A percentile compares a stretch with the other conserved stretches of the same genome.
Conservation (phyloP, 164 flowering plant genomes). For the Vitis cinerea region DNA sequence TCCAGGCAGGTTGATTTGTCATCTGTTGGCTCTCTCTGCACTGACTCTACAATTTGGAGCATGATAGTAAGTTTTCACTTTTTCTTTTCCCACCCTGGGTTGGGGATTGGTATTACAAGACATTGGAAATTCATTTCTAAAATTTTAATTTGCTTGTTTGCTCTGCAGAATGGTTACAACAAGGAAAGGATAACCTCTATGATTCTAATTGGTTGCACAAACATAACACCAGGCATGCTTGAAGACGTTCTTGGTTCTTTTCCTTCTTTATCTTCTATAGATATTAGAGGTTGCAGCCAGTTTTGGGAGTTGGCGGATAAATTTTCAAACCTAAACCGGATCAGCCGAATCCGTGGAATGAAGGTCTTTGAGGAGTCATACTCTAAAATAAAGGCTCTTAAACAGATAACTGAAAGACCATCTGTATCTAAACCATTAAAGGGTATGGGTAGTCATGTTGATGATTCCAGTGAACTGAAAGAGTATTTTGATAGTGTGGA, state of each 20-base stretch:
- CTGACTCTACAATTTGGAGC: conserved; percentile 50
- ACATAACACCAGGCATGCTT: conserved; percentile 53
- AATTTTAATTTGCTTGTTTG: conserved; percentile 12
- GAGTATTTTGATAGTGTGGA: conserved; percentile 56
- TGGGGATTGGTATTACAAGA: not conserved
- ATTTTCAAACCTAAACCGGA: conserved; percentile 69
- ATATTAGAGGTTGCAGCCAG: conserved; percentile 85
- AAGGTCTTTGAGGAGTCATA: conserved; percentile 37
- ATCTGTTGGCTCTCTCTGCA: conserved; percentile 58
- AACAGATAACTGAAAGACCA: conserved; percentile 54
- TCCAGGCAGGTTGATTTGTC: conserved; percentile 72
- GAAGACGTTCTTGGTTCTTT: conserved; percentile 67
- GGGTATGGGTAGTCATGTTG: conserved; percentile 39
- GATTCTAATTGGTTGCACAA: conserved; percentile 69
- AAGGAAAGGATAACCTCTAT: conserved; percentile 63
- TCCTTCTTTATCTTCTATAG: conserved; percentile 57
- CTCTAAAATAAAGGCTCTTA: conserved; percentile 56
- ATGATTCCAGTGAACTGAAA: conserved; percentile 59
- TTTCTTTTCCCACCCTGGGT: not conserved
- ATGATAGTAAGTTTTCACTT: conserved; percentile 58
- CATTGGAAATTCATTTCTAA: not conserved
- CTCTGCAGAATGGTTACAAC: conserved; percentile 76
- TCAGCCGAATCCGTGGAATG: conserved; percentile 27
- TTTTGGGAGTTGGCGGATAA: conserved; percentile 52
- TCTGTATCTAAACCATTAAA: conserved; percentile 28